Evolutionary conservation across 345 rosid genomes (phyloP).

Genomic region (Trapa bicornis): DNA sequence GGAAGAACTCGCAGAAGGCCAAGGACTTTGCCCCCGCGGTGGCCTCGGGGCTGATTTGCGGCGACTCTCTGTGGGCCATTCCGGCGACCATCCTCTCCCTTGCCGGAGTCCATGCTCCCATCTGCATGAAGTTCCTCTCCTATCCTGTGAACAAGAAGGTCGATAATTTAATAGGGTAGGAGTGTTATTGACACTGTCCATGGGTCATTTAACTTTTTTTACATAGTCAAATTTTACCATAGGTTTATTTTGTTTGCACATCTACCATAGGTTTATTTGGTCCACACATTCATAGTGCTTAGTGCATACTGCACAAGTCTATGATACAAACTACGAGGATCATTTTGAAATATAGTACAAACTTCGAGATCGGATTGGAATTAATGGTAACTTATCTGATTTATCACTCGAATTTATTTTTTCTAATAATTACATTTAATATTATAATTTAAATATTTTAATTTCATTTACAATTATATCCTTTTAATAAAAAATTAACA

Average conservation of each 20-base stretch:
- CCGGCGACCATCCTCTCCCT: constrained; percentile 79
- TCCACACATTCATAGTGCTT: not conserved
- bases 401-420: not conserved
- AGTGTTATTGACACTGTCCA: too few relatives aligned
- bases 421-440: too few relatives aligned
- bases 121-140: constrained; percentile 89
- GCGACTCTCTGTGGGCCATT: constrained; percentile 81
- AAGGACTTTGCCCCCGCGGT: constrained; percentile 46
- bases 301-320: too few relatives aligned
- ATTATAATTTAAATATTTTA: too few relatives aligned
- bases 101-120: constrained; percentile 50
- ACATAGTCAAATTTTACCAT: too few relatives aligned
- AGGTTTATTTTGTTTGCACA: too few relatives aligned
- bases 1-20: constrained; percentile 41
- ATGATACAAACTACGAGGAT: not conserved
- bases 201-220: too few relatives aligned
- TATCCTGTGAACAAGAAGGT: constrained; percentile 37
- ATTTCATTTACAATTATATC: too few relatives aligned
- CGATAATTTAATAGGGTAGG: constrained; percentile 29
- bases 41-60: constrained; percentile 85
- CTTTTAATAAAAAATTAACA: too few relatives aligned
- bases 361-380: not conserved
- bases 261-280: not conserved
- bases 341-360: not conserved
- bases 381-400: not conserved